Base-by-base conservation (phyloP, 2,329 filamentous ascomycete species). In the Phialocephala sp. region DNA sequence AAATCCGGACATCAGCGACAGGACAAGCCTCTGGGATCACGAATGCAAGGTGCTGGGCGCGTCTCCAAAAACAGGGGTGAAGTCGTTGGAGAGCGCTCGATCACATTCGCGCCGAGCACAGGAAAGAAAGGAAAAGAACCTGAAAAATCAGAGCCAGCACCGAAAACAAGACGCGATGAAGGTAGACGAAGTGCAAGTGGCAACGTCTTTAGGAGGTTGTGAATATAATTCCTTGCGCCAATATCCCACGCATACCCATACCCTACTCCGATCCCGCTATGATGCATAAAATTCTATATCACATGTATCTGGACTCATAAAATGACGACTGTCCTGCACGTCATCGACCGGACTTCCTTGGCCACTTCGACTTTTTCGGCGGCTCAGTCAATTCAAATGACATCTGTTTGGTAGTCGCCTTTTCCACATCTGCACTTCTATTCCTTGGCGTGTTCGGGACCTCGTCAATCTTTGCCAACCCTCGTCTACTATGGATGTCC, bases 61-160 rank as follows among this genome's bases (percentile, higher is more conserved):
- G 71, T 79, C 43, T 78, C 73, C 61, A 87, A 84, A 74, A 70
- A 74, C 12, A 76, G 77, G 5, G 80, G 83, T 20, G 83, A 87
- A 47, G 79, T 85, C 27, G 84, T 86, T 43, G 87, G 87, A 56
- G 88, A 89, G 74, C 85, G 88, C 72, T 84, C 89, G 72, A 84
- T 94, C 68, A 90, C 89, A n/a, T 94, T 94, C 77, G 84, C 89
- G 65, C 91, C 91, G 9, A 82, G 84, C 82, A 77, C 71, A 86
- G 80, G 76, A 87, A 84, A 73, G 80, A 81, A 76, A 77, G 83
- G 78, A 73, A 77, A 55, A 70, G 61, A 81, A 75, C 77, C 83
- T 77, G 74, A 77, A 32, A 72, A 71, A 47, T 27, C 68, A 4
- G 66, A 72, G 50, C 66, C 67, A 8, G 58, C 59, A 45, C 63